Conservation (phyloP, 2,329 filamentous ascomycete species). For the Xylogone sp. region DNA sequence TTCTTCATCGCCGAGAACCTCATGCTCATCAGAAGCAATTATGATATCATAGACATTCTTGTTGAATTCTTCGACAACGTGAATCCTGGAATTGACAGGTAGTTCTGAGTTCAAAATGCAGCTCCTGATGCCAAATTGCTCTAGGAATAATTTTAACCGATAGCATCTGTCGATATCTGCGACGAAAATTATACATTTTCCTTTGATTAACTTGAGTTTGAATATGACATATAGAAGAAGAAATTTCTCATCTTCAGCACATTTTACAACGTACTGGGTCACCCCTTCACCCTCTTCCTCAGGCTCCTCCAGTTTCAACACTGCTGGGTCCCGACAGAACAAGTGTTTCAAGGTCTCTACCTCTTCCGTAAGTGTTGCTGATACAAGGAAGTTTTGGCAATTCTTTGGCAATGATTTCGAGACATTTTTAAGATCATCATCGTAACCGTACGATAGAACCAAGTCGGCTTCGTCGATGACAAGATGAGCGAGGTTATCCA, state of each 20-base stretch:
- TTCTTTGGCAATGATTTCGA: slow-evolving; percentile 76
- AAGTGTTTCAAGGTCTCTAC: slow-evolving; percentile 80
- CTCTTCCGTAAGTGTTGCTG: slow-evolving; percentile 84
- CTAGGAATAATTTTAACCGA: slow-evolving; percentile 87
- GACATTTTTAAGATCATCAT: slow-evolving; percentile 81
- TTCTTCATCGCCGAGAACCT: slow-evolving; percentile 67
- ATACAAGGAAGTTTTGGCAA: slow-evolving; percentile 89
- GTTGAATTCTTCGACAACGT: slow-evolving; percentile 97
- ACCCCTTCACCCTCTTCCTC: slow-evolving; percentile 74
- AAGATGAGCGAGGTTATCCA: slow-evolving; percentile 66
- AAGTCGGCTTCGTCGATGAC: slow-evolving; percentile 95
- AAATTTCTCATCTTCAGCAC: slow-evolving; percentile 97
- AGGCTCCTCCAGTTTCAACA: slow-evolving; percentile 79
- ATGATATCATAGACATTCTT: slow-evolving; percentile 96
- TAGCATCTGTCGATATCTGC: slow-evolving; percentile 87
- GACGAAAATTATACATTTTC: slow-evolving; percentile 84
- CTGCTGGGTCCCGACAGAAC: slow-evolving; percentile 76
- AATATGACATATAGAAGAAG: slow-evolving; percentile 90
- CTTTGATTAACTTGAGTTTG: slow-evolving; percentile 89
- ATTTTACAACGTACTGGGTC: slow-evolving; percentile 84
- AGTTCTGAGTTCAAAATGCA: slow-evolving; percentile 93
- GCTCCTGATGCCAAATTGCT: slow-evolving; percentile 93
- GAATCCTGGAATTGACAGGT: slow-evolving; percentile 86
- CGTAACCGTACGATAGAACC: slow-evolving; percentile 89
- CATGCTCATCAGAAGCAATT: slow-evolving; percentile 90